Base-by-base conservation (phyloP, 2,329 filamentous ascomycete species). In the Pseudocercospora fuligena region DNA sequence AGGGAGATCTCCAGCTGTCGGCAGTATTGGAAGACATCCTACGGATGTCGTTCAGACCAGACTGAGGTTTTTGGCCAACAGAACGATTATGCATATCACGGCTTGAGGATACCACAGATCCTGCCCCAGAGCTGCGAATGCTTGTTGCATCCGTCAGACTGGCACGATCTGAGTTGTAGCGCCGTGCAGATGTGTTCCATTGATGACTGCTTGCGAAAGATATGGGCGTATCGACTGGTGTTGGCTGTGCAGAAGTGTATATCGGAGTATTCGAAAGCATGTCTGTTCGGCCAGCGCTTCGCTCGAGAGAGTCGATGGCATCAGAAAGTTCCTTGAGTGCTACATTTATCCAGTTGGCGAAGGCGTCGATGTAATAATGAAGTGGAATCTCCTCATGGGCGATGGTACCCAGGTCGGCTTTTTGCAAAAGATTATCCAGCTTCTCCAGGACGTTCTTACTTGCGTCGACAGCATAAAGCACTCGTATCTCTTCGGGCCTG, bases 391-490 rank as follows among this genome's bases (percentile, higher is more conserved):
- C 14, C 25, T 23, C 29, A 4, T 61, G 9, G 1, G 43, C 25
- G 7, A 4, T 19, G 3, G 16, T n/a, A 12, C 14, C 19, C 6
- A 25, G 40, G 27, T 51, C 12, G 7, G 40, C 9, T 11, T 5
- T n/a, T 16, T 65, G 61, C 29, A 65, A 31, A 5, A 49, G 29
- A 19, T 31, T 14, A 19, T 67, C 62, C 19, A 71, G 36, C 47
- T 36, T 63, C 19, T 59, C 33, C 14, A 71, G 61, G 8, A 66
- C 58, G 2, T 60, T 27, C 31, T 40, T 63, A 47, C 65, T 66
- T 33, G 67, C 63, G 1, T 33, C 58, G 40, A 29, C 43, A 23
- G 46, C 16, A 64, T 57, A 27, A 19, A 68, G 36, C 6, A 69
- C 53, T 29, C 60, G 63, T 21, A 63, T 63, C 8, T 61, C 56